Base-by-base conservation (phyloP, 75 land plant species). In the Gnetum montanum region DNA sequence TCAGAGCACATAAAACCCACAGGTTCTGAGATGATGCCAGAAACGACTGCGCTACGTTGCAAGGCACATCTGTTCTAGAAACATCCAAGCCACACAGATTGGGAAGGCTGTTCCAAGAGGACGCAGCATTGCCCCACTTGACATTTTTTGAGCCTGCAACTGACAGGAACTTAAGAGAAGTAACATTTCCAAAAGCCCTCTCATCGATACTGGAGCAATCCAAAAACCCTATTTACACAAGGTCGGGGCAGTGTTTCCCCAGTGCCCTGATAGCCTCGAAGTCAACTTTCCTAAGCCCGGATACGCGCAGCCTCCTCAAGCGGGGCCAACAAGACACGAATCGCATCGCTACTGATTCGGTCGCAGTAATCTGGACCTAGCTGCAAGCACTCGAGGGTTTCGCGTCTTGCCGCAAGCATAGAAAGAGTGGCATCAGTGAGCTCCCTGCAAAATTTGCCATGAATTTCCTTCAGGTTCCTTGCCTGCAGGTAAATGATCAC, bases 331-430 rank as follows among this genome's bases (percentile, higher is more conserved):
- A 90, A 66, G 25, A 72, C 76, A 46, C 73, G 72, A 6, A 95
- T 60, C 7, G 96, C 96, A 67, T 95, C 96, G 58, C 79, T 73
- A 26, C 70, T 77, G 48, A 95, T 68, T 56, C 74, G 62, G 16
- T 90, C 99, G 60, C 88, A 86, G 23, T 77, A 76, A 47, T 95
- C 96, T 0, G 92, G 84, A 2, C 96, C 99, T 15, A 95, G 69
- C 53, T 90, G 92, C 22, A 95, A 82, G 61, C 77, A 68, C 70
- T 95, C 92, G 6, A 95, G 78, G 6, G 25, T 34, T 45, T 78
- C 84, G 67, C 90, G 99, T 3, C 91, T 73, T 4, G 99, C 96
- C 4, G 74, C 99, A 55, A 95, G 51, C 57, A 86, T 83, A 8
- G 81, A 82, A 0, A 95, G 68, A 1, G 92, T 72, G 0, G 99